Percentiles rank a stretch among this genome's conserved stretches.
These are phyloP conservation scores for Pyrenula massariospora DNA, from an alignment of 495 filamentous ascomycete genomes.

Conservation along the genomic window DNA sequence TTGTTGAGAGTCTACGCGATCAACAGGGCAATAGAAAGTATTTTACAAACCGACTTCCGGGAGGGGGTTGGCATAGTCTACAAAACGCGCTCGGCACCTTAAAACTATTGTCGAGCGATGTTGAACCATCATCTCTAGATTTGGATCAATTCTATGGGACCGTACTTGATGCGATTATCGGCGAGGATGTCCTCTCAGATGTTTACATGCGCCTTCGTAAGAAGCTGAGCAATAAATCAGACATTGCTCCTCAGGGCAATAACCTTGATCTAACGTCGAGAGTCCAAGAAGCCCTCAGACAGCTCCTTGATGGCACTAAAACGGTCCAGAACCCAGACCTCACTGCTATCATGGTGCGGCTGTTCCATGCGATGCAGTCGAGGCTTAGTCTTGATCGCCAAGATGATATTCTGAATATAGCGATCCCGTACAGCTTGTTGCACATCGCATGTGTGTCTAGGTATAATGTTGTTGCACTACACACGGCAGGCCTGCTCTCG, in stretches of 20 bases:
- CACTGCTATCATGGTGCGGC: slow-evolving; percentile 7
- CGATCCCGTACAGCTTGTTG: slow-evolving; percentile 26
- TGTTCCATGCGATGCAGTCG: slow-evolving; percentile 14
- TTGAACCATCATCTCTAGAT: slow-evolving; percentile 45
- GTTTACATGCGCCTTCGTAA: slow-evolving; percentile 13
- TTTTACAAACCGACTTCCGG: slow-evolving; percentile 60
- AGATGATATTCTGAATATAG: slow-evolving; percentile 14
- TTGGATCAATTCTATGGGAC: slow-evolving; percentile 71
- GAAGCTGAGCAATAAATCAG: neutral
- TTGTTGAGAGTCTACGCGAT: slow-evolving; percentile 64
- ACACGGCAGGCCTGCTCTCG: slow-evolving; percentile 65
- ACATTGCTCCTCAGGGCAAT: neutral
- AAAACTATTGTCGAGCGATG: slow-evolving; percentile 38
- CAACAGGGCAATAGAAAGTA: slow-evolving; percentile 82
- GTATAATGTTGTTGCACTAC: slow-evolving; percentile 64
- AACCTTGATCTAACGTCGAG: neutral
- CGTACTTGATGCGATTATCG: slow-evolving; percentile 71
- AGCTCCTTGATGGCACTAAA: slow-evolving; percentile 21
- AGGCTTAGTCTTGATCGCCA: slow-evolving; percentile 13
- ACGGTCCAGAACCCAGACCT: slow-evolving; percentile 11
- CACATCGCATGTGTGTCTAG: slow-evolving; percentile 45
- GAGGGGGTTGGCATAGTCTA: slow-evolving; percentile 68
- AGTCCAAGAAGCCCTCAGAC: neutral
- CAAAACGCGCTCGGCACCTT: slow-evolving; percentile 52
- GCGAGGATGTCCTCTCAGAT: slow-evolving; percentile 55